These are phyloP conservation scores for Pichia deserticola DNA, from an alignment of 805 yeast genomes.

Conservation along the genomic window DNA sequence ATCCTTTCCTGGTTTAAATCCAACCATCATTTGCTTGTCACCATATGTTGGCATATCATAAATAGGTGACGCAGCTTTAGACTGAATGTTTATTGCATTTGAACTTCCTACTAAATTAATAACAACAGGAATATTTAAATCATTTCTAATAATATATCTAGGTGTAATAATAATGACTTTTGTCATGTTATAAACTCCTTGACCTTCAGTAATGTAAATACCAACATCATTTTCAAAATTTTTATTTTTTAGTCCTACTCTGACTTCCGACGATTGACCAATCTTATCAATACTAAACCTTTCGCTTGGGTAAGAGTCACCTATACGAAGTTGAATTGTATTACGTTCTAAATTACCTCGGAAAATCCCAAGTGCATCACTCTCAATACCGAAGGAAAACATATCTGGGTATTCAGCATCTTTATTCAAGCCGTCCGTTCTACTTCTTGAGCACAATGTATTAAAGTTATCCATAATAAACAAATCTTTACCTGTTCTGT, in stretches of 20 bases:
- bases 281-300: constrained; percentile 83
- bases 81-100: constrained; percentile 36
- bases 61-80: constrained; percentile 47
- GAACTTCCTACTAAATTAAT: constrained; percentile 65
- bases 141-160: constrained; percentile 67
- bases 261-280: constrained; percentile 64
- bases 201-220: constrained; percentile 68
- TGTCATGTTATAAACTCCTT: constrained; percentile 70
- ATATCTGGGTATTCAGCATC: constrained; percentile 45
- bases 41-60: constrained; percentile 53
- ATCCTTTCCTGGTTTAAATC: constrained; percentile 48
- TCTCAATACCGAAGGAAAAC: constrained; percentile 71
- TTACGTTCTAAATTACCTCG: constrained; percentile 40
- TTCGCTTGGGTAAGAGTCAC: constrained; percentile 62
- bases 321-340: constrained; percentile 58
- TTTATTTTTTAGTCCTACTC: constrained; percentile 39
- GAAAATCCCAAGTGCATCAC: constrained; percentile 28
- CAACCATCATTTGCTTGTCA: constrained; percentile 53
- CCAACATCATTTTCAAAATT: constrained; percentile 69
- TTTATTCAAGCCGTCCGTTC: neutral
- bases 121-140: constrained; percentile 46
- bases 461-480: constrained; percentile 51
- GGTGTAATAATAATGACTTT: constrained; percentile 80
- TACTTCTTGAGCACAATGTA: constrained; percentile 35
- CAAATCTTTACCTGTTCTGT: constrained; percentile 66